Base-by-base conservation (phyloP, 163 green algal species). In the Chloroidium sp. region DNA sequence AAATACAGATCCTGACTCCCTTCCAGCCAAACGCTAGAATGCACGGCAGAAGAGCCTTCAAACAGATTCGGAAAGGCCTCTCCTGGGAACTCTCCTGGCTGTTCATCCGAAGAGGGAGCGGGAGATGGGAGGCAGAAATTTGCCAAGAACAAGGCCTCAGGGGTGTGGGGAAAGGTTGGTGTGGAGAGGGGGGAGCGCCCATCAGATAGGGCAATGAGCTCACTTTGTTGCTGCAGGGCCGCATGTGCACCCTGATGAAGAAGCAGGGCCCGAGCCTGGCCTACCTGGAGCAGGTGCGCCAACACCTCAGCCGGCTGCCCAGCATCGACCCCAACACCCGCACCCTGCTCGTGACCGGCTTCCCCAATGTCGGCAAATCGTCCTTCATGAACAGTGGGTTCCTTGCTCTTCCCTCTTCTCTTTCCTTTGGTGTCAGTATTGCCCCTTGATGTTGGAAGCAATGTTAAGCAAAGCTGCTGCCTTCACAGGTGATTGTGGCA, bases 241-340 rank as follows among this genome's bases (percentile, higher is more conserved):
- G 97, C 85, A 99, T 99, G 97, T 98, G 94, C 91, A 99, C 97
- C 1, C 88, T 99, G 58, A 98, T 99, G 95, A 98, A 98, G 91
- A 93, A 94, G 80, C 95, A 98, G 88, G 92, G 89, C 3, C 86
- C 93, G 6, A 93, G 83, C 59, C 89, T 99, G 80, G 91, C 92
- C 61, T 99, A 99, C 89, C 88, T 99, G 82, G 97, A 99, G 91
- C 95, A 99, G 87, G 96, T 99, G 61, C 90, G 96, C 3, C 96
- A 99, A 91, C 96, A 99, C 92, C 97, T 99, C 94, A 92, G 87
- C 76, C 90, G 96, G 60, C 90, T 99, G 86, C 96, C 96, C 0
- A 94, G 90, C 82, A 99, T 99, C 82, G 96, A 99, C 90, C 96
- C 96, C 78, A 97, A 97, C 92, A 97, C 93, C 0, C 92, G 96